Evolutionary conservation across 2,329 filamentous ascomycete genomes (phyloP), one percentile per base, ranked within the genome.

Genomic region (Verticillium longisporum): DNA sequence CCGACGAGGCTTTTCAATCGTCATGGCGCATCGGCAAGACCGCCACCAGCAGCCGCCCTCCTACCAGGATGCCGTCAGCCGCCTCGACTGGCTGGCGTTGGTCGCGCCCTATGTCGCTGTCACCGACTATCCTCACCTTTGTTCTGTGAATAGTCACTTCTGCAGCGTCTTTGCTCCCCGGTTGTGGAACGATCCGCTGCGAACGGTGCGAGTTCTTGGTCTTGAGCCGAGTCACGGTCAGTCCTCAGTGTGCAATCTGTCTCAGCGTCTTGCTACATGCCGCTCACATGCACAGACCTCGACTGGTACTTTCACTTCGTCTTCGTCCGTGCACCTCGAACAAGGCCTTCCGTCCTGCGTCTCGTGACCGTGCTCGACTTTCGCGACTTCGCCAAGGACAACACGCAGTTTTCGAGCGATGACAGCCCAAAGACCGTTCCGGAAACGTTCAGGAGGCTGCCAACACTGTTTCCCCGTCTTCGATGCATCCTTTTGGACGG

Each of bases 171-270:
- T 86, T 66, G 78, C 78, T 4, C 80, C 81, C 21, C 77, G 74
- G 4, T 70, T 86, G 18, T 86, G 83, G 83, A 73, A 73, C 63
- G 78, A 85, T 66, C 75, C 83, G 11, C 67, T 84, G 18, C 66
- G 71, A 18, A 68, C 74, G 1, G 72, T 74, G 31, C 72, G 75
- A 62, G 68, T 64, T 1, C 70, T 77, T 9, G 77, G 77, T 6
- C 67, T 81, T 31, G 74, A 78, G 61, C 75, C 77, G 13, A 75
- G 75, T 64, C 71, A 80, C 68, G 80, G 80, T 82, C 62, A 74
- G 77, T 69, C 26, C 26, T 31, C 26, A 4, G 26, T 5, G 26
- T 31, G 26, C 26, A 31, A 31, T 31, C 26, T 31, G 26, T 31
- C 26, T 31, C 26, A 4, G 26, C 26, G 26, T 55, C 54, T 34